Percentiles rank a stretch among this genome's conserved stretches.
Evolutionary conservation across 1,284 basidiomycete genomes (phyloP).

Genomic region (Austroboletus novae-zelandiae): DNA sequence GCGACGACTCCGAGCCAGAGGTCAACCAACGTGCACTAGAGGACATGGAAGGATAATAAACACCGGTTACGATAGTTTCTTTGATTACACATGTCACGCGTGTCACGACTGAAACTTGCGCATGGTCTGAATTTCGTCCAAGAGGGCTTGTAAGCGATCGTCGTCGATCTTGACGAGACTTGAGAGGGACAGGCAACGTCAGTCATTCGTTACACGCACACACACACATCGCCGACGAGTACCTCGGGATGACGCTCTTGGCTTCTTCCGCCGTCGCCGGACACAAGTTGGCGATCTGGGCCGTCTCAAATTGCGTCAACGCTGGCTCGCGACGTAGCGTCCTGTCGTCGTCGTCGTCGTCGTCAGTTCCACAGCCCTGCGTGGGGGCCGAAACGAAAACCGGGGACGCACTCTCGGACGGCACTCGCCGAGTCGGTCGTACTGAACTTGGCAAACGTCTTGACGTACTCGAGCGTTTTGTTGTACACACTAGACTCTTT

Average conservation of each 20-base stretch:
- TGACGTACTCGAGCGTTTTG: constrained; percentile 90
- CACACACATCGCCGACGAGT: background rate
- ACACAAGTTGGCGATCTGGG: constrained; percentile 88
- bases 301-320: constrained; percentile 88
- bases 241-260: constrained; percentile 90
- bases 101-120: constrained; percentile 80
- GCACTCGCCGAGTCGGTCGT: constrained; percentile 84
- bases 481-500: constrained; percentile 71
- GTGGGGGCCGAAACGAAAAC: background rate
- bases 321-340: constrained; percentile 73
- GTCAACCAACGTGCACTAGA: constrained; percentile 48
- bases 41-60: constrained; percentile 64
- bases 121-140: constrained; percentile 88
- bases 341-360: constrained; percentile 34
- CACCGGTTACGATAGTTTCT: background rate
- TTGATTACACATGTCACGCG: constrained; percentile 7
- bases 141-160: constrained; percentile 73
- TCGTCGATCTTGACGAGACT: constrained; percentile 88
- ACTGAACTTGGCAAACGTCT: constrained; percentile 87
- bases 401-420: constrained; percentile 70
- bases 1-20: constrained; percentile 52
- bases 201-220: background rate
- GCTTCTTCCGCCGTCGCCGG: constrained; percentile 88
- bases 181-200: background rate
- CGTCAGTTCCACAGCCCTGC: background rate